Evolutionary conservation across 441 rosid genomes (phyloP).

Genomic region (Capsella rubella): DNA sequence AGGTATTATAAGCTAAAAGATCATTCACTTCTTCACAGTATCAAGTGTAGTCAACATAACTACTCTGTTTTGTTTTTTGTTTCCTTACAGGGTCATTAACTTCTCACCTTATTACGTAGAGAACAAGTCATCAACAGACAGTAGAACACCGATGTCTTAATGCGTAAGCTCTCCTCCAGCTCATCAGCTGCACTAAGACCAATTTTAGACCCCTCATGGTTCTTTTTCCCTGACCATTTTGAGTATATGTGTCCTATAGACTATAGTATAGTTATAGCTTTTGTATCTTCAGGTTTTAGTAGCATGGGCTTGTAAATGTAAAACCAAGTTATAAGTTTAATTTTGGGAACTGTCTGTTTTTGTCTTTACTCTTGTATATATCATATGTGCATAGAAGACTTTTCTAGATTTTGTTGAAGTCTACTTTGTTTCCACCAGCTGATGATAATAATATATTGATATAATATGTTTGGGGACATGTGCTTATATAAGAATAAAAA

Average conservation of each 20-base stretch:
- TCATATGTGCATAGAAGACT: background rate
- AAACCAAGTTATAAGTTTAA: background rate
- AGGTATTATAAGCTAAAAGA: constrained; percentile 44
- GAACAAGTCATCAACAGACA: constrained; percentile 38
- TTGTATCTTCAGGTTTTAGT: constrained; percentile 12
- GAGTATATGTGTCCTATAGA: background rate
- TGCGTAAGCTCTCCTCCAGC: constrained; percentile 43
- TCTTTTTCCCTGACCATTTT: background rate
- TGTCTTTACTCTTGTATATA: background rate
- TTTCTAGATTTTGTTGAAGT: too few relatives aligned
- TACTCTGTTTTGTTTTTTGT: background rate
- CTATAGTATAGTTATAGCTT: background rate
- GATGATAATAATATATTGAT: too few relatives aligned
- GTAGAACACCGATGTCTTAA: constrained; percentile 32
- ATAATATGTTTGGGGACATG: too few relatives aligned
- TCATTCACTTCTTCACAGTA: background rate
- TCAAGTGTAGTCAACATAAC: background rate
- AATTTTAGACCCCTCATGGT: background rate
- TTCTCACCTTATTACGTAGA: constrained; percentile 47
- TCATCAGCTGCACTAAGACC: constrained; percentile 42
- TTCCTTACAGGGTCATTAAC: constrained; percentile 46
- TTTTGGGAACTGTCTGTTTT: background rate
- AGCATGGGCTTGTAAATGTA: background rate
- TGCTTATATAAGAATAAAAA: too few relatives aligned
- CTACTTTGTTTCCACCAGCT: too few relatives aligned